A percentile compares a stretch with the other conserved stretches of the same genome.
Conservation (phyloP, 2,329 filamentous ascomycete species). For the Rosellinia necatrix region DNA sequence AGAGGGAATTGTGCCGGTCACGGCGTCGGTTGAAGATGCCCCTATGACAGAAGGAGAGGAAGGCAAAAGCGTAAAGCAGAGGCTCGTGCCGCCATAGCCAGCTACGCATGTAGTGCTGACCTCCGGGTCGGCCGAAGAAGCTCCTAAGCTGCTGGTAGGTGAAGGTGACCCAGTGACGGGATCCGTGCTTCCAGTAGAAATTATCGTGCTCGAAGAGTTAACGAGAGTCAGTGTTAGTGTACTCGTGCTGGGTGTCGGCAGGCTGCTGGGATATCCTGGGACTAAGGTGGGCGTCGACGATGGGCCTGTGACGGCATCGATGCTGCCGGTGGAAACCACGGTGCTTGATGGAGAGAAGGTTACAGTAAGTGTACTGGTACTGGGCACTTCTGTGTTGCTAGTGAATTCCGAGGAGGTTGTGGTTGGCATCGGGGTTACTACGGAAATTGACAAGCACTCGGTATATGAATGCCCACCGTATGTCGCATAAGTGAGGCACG, state of each 20-base stretch:
- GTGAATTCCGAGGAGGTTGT: too few species aligned
- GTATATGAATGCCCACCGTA: conserved; percentile 33
- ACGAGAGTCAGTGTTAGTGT: conserved; percentile 24
- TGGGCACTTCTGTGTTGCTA: conserved; percentile 4
- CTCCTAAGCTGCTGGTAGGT: conserved; percentile 1
- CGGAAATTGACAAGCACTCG: conserved; percentile 30
- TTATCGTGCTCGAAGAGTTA: neutral
- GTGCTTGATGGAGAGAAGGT: conserved; percentile 9
- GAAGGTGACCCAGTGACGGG: conserved; percentile 18
- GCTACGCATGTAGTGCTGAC: conserved; percentile 21
- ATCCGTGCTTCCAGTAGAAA: conserved; percentile 14
- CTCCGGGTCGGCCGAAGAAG: neutral
- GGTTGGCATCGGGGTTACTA: conserved; percentile 3
- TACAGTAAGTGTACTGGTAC: conserved; percentile 19
- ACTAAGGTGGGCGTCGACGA: conserved; percentile 9
- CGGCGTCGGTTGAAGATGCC: conserved; percentile 14
- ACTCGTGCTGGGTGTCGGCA: conserved; percentile 6
- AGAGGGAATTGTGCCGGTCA: conserved; percentile 18
- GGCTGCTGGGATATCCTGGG: conserved; percentile 13
- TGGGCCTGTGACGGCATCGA: conserved; percentile 21
- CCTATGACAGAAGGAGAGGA: conserved; percentile 6
- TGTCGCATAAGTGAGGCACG: conserved; percentile 28
- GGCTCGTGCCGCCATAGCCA: conserved; percentile 18
- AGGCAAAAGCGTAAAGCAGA: conserved; percentile 12
- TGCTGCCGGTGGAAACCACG: conserved; percentile 20